Evolutionary conservation across 805 yeast genomes (phyloP).

Genomic region (Komagataella ulmi): DNA sequence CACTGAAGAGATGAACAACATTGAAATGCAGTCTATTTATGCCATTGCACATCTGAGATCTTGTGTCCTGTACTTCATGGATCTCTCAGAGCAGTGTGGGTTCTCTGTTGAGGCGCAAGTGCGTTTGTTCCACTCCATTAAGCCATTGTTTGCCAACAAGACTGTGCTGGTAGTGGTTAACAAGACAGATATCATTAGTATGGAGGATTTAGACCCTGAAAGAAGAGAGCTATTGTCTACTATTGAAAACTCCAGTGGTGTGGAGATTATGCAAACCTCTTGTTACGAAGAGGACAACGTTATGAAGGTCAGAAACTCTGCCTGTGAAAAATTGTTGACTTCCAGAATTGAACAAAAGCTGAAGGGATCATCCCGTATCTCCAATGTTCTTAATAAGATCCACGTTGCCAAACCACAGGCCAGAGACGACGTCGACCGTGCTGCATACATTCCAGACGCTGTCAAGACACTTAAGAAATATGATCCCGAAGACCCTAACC

Average conservation of each 20-base stretch:
- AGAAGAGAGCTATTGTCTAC: constrained; percentile 60
- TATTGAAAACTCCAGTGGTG: constrained; percentile 57
- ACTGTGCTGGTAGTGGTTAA: constrained; percentile 91
- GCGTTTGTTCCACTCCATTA: constrained; percentile 89
- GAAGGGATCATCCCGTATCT: constrained; percentile 83
- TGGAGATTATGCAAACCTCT: constrained; percentile 86
- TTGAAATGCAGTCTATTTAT: constrained; percentile 98
- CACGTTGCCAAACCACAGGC: constrained; percentile 86
- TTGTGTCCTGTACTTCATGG: constrained; percentile 95
- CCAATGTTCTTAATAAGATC: constrained; percentile 83
- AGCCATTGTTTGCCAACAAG: constrained; percentile 94
- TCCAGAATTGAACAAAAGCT: constrained; percentile 94
- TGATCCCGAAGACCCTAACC: constrained; percentile 68
- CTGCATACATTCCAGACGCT: constrained; percentile 73
- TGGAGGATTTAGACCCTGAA: constrained; percentile 71
- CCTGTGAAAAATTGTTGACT: constrained; percentile 92
- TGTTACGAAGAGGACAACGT: constrained; percentile 91
- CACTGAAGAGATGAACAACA: constrained; percentile 98
- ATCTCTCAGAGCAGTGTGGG: constrained; percentile 97
- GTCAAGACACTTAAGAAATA: constrained; percentile 48
- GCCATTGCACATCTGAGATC: constrained; percentile 98
- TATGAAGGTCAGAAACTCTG: constrained; percentile 91
- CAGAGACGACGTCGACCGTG: constrained; percentile 76
- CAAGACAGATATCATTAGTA: constrained; percentile 81
- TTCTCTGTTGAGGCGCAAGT: constrained; percentile 96